Conservation (phyloP, 148 eudicot species). For the Polygonum maritimum region DNA sequence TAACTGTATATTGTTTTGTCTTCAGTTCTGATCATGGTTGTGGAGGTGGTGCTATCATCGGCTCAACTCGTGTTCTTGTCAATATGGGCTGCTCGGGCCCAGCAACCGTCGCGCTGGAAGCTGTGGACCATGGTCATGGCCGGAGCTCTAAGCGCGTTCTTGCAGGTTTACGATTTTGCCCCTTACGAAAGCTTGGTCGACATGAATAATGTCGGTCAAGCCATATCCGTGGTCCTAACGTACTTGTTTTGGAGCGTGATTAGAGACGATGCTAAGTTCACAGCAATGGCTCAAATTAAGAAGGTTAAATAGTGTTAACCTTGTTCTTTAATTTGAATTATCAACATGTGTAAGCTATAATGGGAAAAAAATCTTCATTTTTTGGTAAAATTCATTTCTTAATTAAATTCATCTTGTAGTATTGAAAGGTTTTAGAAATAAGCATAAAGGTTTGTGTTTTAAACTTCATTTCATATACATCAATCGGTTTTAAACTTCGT, state of each 20-base stretch:
- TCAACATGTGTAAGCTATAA: no score
- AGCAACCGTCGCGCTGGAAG: conserved; percentile 60
- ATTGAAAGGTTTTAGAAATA: neutral
- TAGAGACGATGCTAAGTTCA: conserved; percentile 57
- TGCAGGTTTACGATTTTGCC: conserved; percentile 56
- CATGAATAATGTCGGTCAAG: conserved; percentile 61
- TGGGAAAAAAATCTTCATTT: neutral
- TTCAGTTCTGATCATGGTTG: conserved; percentile 28
- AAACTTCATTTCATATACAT: neutral
- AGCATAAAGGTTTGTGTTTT: neutral
- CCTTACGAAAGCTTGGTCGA: conserved; percentile 59
- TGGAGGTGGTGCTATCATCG: conserved; percentile 42
- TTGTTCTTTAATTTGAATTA: neutral
- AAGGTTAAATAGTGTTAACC: conserved; percentile 36
- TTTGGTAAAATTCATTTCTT: neutral
- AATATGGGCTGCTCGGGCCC: conserved; percentile 36
- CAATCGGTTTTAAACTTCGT: no score
- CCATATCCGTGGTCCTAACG: conserved; percentile 47
- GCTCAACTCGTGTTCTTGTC: conserved; percentile 14
- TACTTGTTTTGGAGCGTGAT: conserved; percentile 76
- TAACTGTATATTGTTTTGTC: neutral
- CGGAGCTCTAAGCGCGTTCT: conserved; percentile 32
- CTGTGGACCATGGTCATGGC: conserved; percentile 45
- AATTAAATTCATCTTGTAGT: no score
- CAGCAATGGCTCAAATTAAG: conserved; percentile 41